Evolutionary conservation across 352 stramenopile genomes (phyloP), one percentile per base, ranked within the genome.

Genomic region (Pythium biforme): DNA sequence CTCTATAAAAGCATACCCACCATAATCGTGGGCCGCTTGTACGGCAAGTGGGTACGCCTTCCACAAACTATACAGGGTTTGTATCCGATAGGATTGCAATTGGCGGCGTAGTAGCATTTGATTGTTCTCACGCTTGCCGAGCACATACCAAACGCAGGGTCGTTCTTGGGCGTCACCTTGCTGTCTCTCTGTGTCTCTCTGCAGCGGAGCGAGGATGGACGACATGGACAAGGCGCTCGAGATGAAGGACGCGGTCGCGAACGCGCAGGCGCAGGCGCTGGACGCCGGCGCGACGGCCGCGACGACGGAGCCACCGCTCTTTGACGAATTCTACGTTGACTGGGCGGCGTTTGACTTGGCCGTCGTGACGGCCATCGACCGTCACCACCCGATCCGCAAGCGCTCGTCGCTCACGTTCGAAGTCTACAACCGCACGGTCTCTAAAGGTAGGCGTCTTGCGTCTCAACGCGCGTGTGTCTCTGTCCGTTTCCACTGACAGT

Each of bases 391-490:
- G 57, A 88, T 92, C 59, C 83, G 83, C 63, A 92, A 92, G 69
- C 81, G 83, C 63, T 92, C 83, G 63, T 90, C 79, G 49, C 68
- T 92, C 25, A 92, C 83, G 27, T 92, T 92, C 60, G 83, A 92
- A 55, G 83, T 92, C 27, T 92, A 92, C 76, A 92, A 92, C 61
- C 83, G 83, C 67, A 92, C 83, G 1, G 83, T 92, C n/a, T 92
- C 83, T 8, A 92, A 92, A 72, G 83, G 65, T 69, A 27, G 4
- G 47, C 10, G 9, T n/a, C 14, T 56, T 40, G 19, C n/a, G 2
- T 29, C 19, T 29, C 29, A 29, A 51, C 8, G 11, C 10, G 19
- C 0, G 23, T 9, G 45, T 33, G 27, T 20, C 10, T 23, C 1
- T 33, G 3, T 52, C 23, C 25, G 3, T 12, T 34, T n/a, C n/a